phyloP scores from a whole-genome alignment of 2,329 filamentous ascomycete genomes.

The Trichoderma brevicompactum region DNA sequence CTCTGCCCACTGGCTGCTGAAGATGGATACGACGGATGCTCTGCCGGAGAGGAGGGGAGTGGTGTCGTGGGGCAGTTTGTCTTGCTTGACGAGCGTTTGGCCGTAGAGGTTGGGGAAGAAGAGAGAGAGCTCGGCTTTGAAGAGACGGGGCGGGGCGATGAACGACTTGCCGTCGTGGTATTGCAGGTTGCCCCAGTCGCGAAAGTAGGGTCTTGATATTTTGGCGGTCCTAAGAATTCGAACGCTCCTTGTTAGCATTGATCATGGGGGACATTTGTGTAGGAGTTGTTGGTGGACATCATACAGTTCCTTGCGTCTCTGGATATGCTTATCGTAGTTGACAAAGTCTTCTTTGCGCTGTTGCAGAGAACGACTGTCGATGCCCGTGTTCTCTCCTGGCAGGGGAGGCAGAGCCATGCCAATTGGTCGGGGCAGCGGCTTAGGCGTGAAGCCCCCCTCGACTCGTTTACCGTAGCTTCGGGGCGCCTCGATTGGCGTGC shows the following conservation, averaged over 20 bases:
- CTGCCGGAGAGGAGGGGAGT: conserved; percentile 74
- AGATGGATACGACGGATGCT: conserved; percentile 78
- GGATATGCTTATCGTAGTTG: conserved; percentile 82
- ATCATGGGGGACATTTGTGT: neutral
- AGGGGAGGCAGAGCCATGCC: conserved; percentile 76
- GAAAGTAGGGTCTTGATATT: conserved; percentile 88
- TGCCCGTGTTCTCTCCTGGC: conserved; percentile 79
- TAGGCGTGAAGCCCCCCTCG: conserved; percentile 59
- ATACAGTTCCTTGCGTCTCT: conserved; percentile 75
- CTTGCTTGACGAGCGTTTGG: conserved; percentile 67
- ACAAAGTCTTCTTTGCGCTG: conserved; percentile 80
- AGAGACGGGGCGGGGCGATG: conserved; percentile 79
- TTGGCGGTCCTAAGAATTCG: conserved; percentile 63
- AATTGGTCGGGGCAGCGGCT: conserved; percentile 72
- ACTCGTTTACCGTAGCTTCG: conserved; percentile 62
- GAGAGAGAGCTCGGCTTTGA: conserved; percentile 78
- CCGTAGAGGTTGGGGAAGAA: conserved; percentile 95
- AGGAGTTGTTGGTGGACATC: conserved; percentile 30
- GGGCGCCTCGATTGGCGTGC: conserved; percentile 61
- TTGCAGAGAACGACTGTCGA: conserved; percentile 67
- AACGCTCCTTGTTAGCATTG: conserved; percentile 5
- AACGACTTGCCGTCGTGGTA: conserved; percentile 91
- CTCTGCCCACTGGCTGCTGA: conserved; percentile 84
- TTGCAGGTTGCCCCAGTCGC: conserved; percentile 87
- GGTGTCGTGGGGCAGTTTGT: conserved; percentile 64